Evolutionary conservation across 2,329 filamentous ascomycete species (phyloP).

Genomic region (Ophiostoma quercus): DNA sequence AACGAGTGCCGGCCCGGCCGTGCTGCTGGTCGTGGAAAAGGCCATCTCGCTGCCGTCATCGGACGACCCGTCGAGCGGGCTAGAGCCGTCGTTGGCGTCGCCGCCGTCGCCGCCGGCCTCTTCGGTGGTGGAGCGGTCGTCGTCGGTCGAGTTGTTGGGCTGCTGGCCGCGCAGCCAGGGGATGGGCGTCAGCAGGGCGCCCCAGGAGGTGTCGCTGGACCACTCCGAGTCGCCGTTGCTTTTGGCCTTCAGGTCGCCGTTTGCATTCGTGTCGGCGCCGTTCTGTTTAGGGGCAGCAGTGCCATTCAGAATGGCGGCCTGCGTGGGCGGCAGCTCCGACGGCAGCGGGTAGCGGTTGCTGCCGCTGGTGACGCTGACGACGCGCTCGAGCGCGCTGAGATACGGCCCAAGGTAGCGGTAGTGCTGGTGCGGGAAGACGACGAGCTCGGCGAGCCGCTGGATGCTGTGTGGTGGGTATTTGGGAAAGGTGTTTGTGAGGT

Average conservation of each 20-base stretch:
- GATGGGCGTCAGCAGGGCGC: conserved; percentile 87
- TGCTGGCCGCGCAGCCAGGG: conserved; percentile 64
- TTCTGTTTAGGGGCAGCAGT: not conserved
- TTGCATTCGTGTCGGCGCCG: conserved; percentile 30
- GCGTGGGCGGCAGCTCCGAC: conserved; percentile 47
- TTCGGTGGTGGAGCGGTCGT: conserved; percentile 16
- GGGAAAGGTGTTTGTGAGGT: conserved; percentile 62
- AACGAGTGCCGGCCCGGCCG: conserved; percentile 7
- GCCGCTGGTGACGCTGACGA: conserved; percentile 82
- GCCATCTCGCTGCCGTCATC: conserved; percentile 22
- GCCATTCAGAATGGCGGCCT: not conserved
- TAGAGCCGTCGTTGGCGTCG: conserved; percentile 17
- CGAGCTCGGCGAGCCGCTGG: conserved; percentile 83
- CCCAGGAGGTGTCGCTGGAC: conserved; percentile 70
- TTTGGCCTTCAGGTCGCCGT: not conserved
- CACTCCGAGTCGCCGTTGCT: conserved; percentile 33
- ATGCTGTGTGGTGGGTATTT: conserved; percentile 82
- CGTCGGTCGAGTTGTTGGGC: conserved; percentile 23
- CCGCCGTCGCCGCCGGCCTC: conserved; percentile 17
- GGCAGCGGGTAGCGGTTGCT: conserved; percentile 79
- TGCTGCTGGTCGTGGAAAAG: conserved; percentile 22
- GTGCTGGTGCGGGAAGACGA: conserved; percentile 68
- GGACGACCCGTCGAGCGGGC: conserved; percentile 24
- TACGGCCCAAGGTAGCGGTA: conserved; percentile 80
- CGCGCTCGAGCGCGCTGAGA: conserved; percentile 82